phyloP scores from a whole-genome alignment of 1,284 basidiomycete species.

The Ustanciosporium gigantosporum region DNA sequence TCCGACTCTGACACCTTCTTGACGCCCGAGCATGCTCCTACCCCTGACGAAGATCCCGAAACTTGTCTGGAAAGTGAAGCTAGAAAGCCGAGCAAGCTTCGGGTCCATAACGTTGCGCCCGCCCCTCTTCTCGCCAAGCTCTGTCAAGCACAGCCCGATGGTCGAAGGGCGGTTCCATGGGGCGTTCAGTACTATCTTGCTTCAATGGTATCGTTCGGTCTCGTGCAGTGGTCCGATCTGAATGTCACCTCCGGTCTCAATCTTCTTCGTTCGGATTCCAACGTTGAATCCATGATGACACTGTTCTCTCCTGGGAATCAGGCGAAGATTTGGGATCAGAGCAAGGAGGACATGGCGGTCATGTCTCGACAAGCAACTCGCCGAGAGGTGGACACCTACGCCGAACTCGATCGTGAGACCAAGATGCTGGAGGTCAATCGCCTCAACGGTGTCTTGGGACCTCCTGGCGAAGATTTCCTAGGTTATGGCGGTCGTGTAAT shows the following conservation, averaged over 20 bases:
- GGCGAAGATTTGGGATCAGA: constrained; percentile 6
- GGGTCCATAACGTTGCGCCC: constrained; percentile 3
- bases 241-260: constrained; percentile 5
- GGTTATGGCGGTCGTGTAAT: constrained; percentile 19
- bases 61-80: no score
- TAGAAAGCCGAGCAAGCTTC: not conserved
- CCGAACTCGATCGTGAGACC: constrained; percentile 24
- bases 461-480: constrained; percentile 18
- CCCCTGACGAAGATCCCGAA: no score
- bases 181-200: constrained; percentile 22
- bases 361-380: constrained; percentile 9
- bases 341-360: not conserved
- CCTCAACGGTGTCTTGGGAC: constrained; percentile 21
- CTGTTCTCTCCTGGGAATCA: constrained; percentile 11
- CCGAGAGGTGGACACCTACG: constrained; percentile 7
- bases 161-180: constrained; percentile 20
- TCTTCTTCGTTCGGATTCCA: constrained; percentile 8
- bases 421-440: constrained; percentile 1
- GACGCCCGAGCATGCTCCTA: no score
- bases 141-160: constrained; percentile 5
- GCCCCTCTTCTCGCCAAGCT: constrained; percentile 4
- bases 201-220: constrained; percentile 8
- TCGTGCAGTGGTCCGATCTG: constrained; percentile 12
- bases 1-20: no score
- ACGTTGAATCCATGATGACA: constrained; percentile 4